Conservation (phyloP, 1,284 basidiomycete species). For the Sphagnurus paluster region DNA sequence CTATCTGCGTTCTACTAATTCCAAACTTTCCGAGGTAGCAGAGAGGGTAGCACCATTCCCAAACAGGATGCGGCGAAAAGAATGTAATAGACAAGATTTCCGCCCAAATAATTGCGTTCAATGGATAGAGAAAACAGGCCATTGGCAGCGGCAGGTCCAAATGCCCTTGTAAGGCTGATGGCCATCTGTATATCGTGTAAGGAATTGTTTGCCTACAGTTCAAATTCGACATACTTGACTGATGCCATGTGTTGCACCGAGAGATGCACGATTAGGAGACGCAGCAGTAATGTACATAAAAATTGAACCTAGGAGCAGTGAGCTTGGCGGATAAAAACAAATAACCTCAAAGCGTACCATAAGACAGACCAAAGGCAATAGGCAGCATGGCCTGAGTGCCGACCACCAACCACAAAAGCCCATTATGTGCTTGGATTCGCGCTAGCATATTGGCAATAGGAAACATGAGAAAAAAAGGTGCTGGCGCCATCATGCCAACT, state of each 20-base stretch:
- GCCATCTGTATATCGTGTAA: too few relatives aligned
- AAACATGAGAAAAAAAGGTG: constrained; percentile 53
- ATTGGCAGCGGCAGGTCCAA: constrained; percentile 70
- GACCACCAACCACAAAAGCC: constrained; percentile 46
- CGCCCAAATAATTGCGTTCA: constrained; percentile 52
- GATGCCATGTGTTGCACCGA: constrained; percentile 78
- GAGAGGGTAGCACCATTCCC: not conserved
- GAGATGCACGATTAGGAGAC: constrained; percentile 35
- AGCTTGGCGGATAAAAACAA: not conserved
- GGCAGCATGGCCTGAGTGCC: constrained; percentile 47
- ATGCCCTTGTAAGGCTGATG: constrained; percentile 59
- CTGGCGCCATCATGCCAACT: constrained; percentile 27
- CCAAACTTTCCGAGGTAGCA: constrained; percentile 2
- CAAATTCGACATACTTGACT: constrained; percentile 44
- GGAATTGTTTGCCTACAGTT: too few relatives aligned
- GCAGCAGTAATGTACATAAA: constrained; percentile 21
- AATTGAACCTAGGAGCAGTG: constrained; percentile 13
- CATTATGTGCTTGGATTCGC: constrained; percentile 39
- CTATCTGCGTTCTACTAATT: too few relatives aligned
- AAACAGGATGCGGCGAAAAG: not conserved
- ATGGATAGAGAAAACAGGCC: constrained; percentile 71
- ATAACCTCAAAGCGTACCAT: constrained; percentile 38
- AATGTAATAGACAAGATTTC: constrained; percentile 58
- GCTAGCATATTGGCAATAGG: constrained; percentile 59
- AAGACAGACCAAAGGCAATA: constrained; percentile 52